Base-by-base conservation (phyloP, 495 filamentous ascomycete genomes). In the Pseudoneurospora amorphoporcata region DNA sequence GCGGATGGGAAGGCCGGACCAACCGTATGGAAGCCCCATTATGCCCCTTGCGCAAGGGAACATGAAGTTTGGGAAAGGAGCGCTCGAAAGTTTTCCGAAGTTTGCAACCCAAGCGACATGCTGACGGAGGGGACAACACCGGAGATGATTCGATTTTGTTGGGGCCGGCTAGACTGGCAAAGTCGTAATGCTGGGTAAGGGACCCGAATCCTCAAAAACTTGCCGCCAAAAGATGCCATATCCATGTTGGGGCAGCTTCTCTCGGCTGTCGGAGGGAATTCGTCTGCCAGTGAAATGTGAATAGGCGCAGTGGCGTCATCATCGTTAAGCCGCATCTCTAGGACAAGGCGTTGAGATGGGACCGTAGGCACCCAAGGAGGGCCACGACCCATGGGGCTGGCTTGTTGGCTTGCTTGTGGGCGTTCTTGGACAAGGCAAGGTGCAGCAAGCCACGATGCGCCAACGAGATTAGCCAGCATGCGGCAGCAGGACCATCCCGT, bases 391-490 rank as follows among this genome's bases (percentile, higher is more conserved):
- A 65, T 65, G 53, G 14, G 14, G 14, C 53, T 65, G 53, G 53
- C 53, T 65, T 35, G 53, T 14, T 35, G 53, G 53, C 53, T 65
- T 65, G 53, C 53, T 35, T 65, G 53, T 65, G 53, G 53, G 53
- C 53, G 53, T 65, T 65, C 53, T 35, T 65, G 53, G 53, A 35
- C 32, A 65, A 35, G 53, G 53, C 53, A 65, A 71, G 39, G 19
- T 68, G 43, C 42, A 71, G 32, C 45, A 71, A 69, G 45, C 70
- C 70, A 71, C 32, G 45, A 69, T 69, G n/a, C 42, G 70, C 35
- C 42, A 47, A 35, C 40, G 29, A 70, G 69, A 70, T 70, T 70
- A 58, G 10, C 70, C 45, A 71, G 47, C 70, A 71, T 71, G 70
- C 19, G 32, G 39, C 23, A 71, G 35, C 71, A 68, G 37, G 71